phyloP scores from a whole-genome alignment of 2,329 filamentous ascomycete species.

The Colletotrichum sp. region DNA sequence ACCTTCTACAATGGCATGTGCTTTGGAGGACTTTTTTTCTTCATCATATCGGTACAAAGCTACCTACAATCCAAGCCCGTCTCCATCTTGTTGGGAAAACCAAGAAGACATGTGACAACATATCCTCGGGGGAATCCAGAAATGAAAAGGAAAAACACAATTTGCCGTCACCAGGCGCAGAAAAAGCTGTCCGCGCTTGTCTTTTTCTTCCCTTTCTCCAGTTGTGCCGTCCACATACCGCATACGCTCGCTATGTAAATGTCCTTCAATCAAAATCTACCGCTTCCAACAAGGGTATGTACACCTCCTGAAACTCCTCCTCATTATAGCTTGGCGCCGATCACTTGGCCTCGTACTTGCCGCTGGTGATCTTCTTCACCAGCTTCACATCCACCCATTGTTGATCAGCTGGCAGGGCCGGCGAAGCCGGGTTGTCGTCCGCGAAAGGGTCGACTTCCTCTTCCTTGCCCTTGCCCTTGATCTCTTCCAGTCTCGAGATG shows the following conservation, averaged over 20 bases:
- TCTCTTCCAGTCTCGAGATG: conserved; percentile 59
- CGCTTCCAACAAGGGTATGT: conserved; percentile 9
- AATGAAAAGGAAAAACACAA: not conserved
- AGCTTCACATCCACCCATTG: conserved; percentile 72
- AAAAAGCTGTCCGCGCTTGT: not conserved
- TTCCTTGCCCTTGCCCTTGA: conserved; percentile 58
- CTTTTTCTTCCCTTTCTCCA: not conserved
- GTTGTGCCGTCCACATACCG: not conserved
- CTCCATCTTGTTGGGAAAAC: not conserved
- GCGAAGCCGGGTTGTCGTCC: conserved; percentile 40
- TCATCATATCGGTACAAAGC: conserved; percentile 13
- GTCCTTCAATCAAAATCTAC: conserved; percentile 17
- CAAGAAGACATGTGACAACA: not conserved
- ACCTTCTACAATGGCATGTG: not conserved
- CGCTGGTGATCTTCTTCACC: conserved; percentile 72
- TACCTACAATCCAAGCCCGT: not conserved
- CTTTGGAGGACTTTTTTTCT: not conserved
- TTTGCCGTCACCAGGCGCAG: not conserved
- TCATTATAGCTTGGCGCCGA: not conserved
- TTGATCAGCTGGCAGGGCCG: conserved; percentile 29
- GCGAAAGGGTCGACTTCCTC: conserved; percentile 73
- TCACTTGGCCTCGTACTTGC: conserved; percentile 72
- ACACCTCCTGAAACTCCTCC: not conserved
- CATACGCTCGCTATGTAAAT: conserved; percentile 21
- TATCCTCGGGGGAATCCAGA: not conserved